Evolutionary conservation across 495 filamentous ascomycete species (phyloP).

Genomic region (Extremus antarcticus): DNA sequence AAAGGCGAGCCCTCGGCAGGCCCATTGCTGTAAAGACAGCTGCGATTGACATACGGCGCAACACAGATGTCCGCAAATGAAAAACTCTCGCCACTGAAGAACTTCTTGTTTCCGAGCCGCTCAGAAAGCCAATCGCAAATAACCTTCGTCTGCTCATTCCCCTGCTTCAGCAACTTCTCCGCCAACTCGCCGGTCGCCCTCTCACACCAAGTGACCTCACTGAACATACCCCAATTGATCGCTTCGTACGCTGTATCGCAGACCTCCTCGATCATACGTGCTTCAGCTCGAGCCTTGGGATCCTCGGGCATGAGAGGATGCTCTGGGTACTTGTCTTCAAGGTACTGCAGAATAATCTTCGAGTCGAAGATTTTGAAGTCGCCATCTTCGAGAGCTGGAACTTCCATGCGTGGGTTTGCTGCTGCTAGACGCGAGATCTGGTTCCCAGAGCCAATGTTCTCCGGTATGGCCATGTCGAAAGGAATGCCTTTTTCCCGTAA

Average conservation of each 20-base stretch:
- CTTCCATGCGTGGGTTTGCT: conserved; percentile 11
- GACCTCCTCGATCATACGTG: conserved; percentile 15
- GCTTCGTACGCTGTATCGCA: conserved; percentile 12
- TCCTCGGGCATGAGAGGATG: conserved; percentile 1
- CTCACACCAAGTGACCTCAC: conserved; percentile 4
- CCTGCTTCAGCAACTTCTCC: background rate
- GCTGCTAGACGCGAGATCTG: background rate
- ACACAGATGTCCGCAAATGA: conserved; percentile 14
- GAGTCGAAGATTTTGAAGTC: conserved; percentile 18
- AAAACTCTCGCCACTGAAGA: conserved; percentile 12
- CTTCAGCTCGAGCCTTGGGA: conserved; percentile 1
- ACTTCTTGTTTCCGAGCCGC: conserved; percentile 6
- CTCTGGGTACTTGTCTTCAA: conserved; percentile 16
- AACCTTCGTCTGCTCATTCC: background rate
- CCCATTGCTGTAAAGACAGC: conserved; percentile 8
- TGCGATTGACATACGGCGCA: conserved; percentile 8
- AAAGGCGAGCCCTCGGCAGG: conserved; percentile 5
- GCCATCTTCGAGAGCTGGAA: conserved; percentile 13
- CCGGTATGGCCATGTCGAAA: conserved; percentile 2
- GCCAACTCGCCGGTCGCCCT: conserved; percentile 6
- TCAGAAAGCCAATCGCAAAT: conserved; percentile 8
- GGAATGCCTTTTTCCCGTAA: conserved; percentile 14
- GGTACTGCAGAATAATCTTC: conserved; percentile 11
- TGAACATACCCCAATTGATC: conserved; percentile 10
- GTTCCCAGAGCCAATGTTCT: conserved; percentile 10